Evolutionary conservation across 169 alveolate species (phyloP), one percentile per base, ranked within the genome.

Genomic region (Cryptosporidium sp.): DNA sequence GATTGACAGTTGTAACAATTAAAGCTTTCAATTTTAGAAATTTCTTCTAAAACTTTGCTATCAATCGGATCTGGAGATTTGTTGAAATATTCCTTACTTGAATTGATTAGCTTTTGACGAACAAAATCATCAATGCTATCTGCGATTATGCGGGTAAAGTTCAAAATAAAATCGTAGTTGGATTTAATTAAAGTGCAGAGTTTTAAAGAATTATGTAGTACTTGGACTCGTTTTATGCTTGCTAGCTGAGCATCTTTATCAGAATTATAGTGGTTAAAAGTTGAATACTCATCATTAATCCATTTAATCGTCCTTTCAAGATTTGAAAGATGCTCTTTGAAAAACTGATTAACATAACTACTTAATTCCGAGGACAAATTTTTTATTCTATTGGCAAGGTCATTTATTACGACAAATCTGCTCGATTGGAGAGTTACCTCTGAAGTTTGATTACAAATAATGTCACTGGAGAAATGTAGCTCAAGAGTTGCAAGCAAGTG

Each of bases 261-360:
- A 29, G 48, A 62, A 65, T 80, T 62, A 62, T 23, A 35, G 1
- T 39, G 75, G 35, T 62, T 80, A 35, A 80, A 29, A n/a, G 74
- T 16, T n/a, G 89, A 62, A 21, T 80, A 80, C 43, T 80, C 89
- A 4, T 80, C 89, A 80, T 80, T 65, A 23, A 59, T 62, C 89
- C 89, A 80, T 65, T 80, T 80, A 14, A 80, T 62, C 41, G 68
- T 41, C 43, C 23, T 59, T 21, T 80, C 74, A 16, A 80, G 39
- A 80, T 59, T 31, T 21, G 73, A 62, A 43, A 62, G 26, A 21
- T 80, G 89, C 12, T 39, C 45, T 6, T 65, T 45, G 21, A 31
- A 21, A 37, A 43, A 80, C 14, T 62, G 43, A 16, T n/a, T n/a
- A 39, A 80, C 33, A 43, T 41, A 62, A 21, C 39, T 35, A 16